Conservation (phyloP, 169 alveolate species). For the Cryptosporidium xiaoi region DNA sequence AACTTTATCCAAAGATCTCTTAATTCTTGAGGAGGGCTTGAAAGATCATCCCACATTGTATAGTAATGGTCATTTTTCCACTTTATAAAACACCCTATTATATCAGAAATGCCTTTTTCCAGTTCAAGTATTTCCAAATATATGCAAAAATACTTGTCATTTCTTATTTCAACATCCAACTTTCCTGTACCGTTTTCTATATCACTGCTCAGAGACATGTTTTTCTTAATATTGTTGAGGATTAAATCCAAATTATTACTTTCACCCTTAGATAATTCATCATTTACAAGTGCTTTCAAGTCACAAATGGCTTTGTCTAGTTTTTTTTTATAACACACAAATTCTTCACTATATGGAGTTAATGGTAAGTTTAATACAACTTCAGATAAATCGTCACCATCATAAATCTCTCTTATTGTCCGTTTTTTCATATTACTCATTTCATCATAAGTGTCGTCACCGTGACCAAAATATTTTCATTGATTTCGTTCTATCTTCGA, state of each 20-base stretch:
- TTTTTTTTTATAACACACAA: slow-evolving; percentile 22
- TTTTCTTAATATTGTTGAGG: neutral
- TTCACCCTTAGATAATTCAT: slow-evolving; percentile 10
- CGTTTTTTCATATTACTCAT: slow-evolving; percentile 49
- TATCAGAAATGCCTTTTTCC: slow-evolving; percentile 21
- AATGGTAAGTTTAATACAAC: slow-evolving; percentile 28
- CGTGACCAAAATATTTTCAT: neutral
- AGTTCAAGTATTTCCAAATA: slow-evolving; percentile 19
- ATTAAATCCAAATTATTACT: neutral
- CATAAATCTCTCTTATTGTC: slow-evolving; percentile 33
- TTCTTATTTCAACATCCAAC: neutral
- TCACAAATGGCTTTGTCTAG: slow-evolving; percentile 60
- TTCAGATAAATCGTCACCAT: slow-evolving; percentile 45
- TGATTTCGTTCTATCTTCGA: neutral
- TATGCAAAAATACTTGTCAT: slow-evolving; percentile 20
- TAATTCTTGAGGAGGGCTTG: slow-evolving; percentile 44
- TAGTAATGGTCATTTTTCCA: slow-evolving; percentile 73
- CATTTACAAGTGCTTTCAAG: slow-evolving; percentile 11
- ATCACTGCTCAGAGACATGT: neutral
- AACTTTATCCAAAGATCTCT: slow-evolving; percentile 30
- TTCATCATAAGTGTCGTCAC: neutral
- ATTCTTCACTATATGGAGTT: slow-evolving; percentile 64
- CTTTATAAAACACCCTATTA: slow-evolving; percentile 55
- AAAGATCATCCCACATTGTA: slow-evolving; percentile 60
- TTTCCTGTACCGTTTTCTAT: neutral